Base-by-base conservation (phyloP, 305 asterid genomes). In the Solanum hybrid region DNA sequence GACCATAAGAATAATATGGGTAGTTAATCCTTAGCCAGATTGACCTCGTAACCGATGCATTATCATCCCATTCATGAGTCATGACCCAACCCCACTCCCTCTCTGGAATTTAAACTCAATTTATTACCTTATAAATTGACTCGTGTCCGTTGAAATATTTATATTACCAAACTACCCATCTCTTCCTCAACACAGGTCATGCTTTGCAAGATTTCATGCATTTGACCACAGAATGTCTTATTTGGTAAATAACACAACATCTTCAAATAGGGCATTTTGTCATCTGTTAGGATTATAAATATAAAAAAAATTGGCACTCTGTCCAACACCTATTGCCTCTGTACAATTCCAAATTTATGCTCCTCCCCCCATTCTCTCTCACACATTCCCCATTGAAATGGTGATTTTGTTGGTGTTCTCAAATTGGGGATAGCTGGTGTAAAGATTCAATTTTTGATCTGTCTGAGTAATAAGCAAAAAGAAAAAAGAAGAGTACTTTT, bases 101-200 rank as follows among this genome's bases (percentile, higher is more conserved):
- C 6, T 14, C 88, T 10, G 84, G 27, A 22, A 26, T 86, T 78
- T 40, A 87, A 51, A 78, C 34, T 27, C 19, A 69, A 69, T 66
- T 82, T 56, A 88, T 31, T 88, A 12, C 90, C 90, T 86, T 78
- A 36, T 32, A 17, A 88, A 42, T 89, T 76, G 66, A 71, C 90
- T 91, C 89, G 38, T 86, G 91, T 85, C 95, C 94, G 95, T 94
- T 94, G 95, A 86, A 88, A 45, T 84, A 56, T 77, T 7, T 5
- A 13, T 37, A 76, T 91, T 93, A 92, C 95, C 32, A 90, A 89
- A 90, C 3, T 89, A 87, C 95, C 95, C 95, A 45, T 85, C 8
- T 2, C 42, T 88, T 78, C 78, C 36, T 29, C 56, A 29, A 11
- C 29, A 38, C 17, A 11, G 19, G 2, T 7, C 4, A 17, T 17